These are phyloP conservation scores for Pseudozyma tsukubaensis DNA, from an alignment of 1,284 basidiomycete species.

Conservation along the genomic window DNA sequence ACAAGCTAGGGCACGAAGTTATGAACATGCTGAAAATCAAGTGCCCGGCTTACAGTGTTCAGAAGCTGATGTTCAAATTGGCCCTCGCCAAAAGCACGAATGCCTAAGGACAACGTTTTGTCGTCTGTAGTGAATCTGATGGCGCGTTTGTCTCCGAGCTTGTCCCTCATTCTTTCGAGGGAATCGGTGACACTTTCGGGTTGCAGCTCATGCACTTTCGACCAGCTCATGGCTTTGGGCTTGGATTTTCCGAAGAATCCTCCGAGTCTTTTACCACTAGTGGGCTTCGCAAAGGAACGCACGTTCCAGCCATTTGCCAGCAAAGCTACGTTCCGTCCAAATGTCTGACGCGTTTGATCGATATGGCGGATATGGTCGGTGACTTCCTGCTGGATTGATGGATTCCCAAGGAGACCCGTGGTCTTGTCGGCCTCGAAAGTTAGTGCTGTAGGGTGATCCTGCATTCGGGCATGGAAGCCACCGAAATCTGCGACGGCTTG, in stretches of 20 bases:
- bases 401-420: too few relatives aligned
- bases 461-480: constrained; percentile 9
- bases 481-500: constrained; percentile 6
- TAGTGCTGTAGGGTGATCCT: not conserved
- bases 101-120: not conserved
- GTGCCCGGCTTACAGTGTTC: not conserved
- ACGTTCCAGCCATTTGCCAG: not conserved
- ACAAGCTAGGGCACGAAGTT: too few relatives aligned
- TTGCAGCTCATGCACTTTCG: too few relatives aligned
- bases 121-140: not conserved
- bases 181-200: too few relatives aligned
- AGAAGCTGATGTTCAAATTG: not conserved
- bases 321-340: not conserved
- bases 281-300: not conserved
- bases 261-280: not conserved
- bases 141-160: not conserved
- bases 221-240: too few relatives aligned
- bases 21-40: too few relatives aligned
- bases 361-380: not conserved
- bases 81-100: not conserved
- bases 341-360: not conserved
- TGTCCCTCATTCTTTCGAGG: not conserved
- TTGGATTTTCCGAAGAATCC: too few relatives aligned
- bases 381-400: not conserved
- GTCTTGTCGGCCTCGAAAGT: not conserved